These are phyloP conservation scores for Trametes sanguinea DNA, from an alignment of 768 basidiomycete genomes.

Conservation along the genomic window DNA sequence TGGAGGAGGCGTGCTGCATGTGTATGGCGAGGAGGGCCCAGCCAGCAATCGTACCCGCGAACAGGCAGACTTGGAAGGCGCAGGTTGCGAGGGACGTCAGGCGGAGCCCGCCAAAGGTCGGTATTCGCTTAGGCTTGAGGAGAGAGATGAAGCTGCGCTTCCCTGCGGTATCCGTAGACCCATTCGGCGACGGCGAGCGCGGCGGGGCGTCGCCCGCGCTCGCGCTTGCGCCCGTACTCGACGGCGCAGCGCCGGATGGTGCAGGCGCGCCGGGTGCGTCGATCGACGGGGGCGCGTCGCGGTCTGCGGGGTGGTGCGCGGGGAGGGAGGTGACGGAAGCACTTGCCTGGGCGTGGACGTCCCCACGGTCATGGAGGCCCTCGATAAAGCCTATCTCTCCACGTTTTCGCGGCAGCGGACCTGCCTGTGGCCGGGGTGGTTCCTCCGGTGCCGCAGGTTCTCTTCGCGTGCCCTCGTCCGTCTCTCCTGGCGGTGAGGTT, in stretches of 20 bases:
- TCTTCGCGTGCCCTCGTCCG: background rate
- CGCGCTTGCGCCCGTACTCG: background rate
- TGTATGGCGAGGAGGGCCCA: conserved; percentile 52
- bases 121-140: conserved; percentile 41
- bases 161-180: conserved; percentile 23
- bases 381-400: conserved; percentile 69
- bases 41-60: conserved; percentile 52
- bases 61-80: conserved; percentile 37
- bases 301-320: conserved; percentile 53
- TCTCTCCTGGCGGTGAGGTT: conserved; percentile 3
- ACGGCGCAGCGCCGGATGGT: background rate
- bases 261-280: too few relatives aligned
- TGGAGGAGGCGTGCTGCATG: conserved; percentile 16
- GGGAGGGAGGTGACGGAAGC: conserved; percentile 35
- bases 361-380: conserved; percentile 34
- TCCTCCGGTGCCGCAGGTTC: background rate
- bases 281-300: conserved; percentile 28
- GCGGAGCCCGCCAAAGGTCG: conserved; percentile 46
- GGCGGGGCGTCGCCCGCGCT: conserved; percentile 23
- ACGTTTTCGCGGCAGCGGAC: conserved; percentile 60
- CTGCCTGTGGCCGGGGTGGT: conserved; percentile 44
- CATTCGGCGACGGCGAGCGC: conserved; percentile 16
- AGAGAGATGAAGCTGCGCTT: conserved; percentile 41
- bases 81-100: conserved; percentile 46
- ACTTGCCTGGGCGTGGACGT: conserved; percentile 24